Evolutionary conservation across 768 basidiomycete species (phyloP), one percentile per base, ranked within the genome.

Genomic region (Auricularia sp.): DNA sequence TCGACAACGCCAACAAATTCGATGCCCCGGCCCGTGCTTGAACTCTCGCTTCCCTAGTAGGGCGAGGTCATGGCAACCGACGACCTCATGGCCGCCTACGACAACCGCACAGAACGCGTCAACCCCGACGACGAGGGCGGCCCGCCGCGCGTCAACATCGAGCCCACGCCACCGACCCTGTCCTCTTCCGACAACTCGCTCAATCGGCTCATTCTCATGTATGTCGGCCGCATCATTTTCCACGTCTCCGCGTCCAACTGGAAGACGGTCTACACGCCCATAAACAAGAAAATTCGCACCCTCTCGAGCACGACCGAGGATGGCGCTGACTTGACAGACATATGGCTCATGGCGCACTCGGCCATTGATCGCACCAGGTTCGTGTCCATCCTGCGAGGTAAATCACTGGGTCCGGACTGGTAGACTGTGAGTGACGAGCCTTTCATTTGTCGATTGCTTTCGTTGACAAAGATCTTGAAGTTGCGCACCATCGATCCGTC

Each of bases 241-340:
- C 88, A 89, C 71, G 81, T 98, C 18, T 94, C 94, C 2, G 88
- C 90, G 0, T 88, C 89, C 13, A 95, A 96, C 73, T 97, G 94
- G 92, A 73, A 76, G 62, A 83, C 90, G 8, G 88, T 96, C 16
- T 85, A 89, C 69, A 74, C 80, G 21, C 81, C 90, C 36, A 81
- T 95, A 63, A 82, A 85, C 56, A 75, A 77, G 54, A 89, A 88
- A 75, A 88, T 94, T 37, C 82, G 85, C 54, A 77, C 78, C 65
- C 80, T 94, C 33, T 86, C 88, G 0, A 70, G 70, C 21, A 13
- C 56, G 21, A 68, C 70, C 71, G 62, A 75, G 1, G 76, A 75
- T 61, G 75, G 76, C 6, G 58, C 73, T 6, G 86, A 86, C 54
- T 79, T 84, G 2, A 77, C 85, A 58, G 94, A 96, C 71, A 74